These are phyloP conservation scores for Aspergillus sparsus DNA, from an alignment of 495 filamentous ascomycete genomes.

Conservation along the genomic window DNA sequence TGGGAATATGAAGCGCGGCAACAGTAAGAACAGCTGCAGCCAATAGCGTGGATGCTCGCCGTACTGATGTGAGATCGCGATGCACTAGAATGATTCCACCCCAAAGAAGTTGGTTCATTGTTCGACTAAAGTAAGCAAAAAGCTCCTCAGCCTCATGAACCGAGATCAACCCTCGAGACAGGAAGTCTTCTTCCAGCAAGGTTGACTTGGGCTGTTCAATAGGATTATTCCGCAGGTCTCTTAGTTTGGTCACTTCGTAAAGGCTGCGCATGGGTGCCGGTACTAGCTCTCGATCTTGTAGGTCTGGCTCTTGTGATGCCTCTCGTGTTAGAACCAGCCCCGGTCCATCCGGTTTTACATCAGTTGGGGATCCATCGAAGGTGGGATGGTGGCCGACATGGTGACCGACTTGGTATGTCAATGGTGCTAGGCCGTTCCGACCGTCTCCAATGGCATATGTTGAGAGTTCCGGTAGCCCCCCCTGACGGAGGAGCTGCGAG, in stretches of 20 bases:
- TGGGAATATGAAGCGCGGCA: conserved; percentile 54
- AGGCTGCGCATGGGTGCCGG: conserved; percentile 60
- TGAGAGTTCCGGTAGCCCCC: conserved; percentile 43
- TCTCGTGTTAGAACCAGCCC: conserved; percentile 50
- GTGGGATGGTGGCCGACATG: conserved; percentile 30
- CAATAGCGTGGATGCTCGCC: conserved; percentile 50
- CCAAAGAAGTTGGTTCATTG: conserved; percentile 58
- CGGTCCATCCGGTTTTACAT: conserved; percentile 33
- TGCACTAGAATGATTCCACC: conserved; percentile 57
- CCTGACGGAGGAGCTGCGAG: conserved; percentile 44
- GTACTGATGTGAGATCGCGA: conserved; percentile 49
- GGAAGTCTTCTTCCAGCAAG: conserved; percentile 54
- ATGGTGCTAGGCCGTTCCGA: conserved; percentile 36
- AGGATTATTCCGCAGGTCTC: conserved; percentile 50
- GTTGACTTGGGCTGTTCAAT: conserved; percentile 47
- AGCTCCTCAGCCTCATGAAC: conserved; percentile 53
- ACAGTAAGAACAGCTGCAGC: conserved; percentile 55
- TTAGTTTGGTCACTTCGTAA: conserved; percentile 61
- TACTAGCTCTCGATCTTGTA: conserved; percentile 50
- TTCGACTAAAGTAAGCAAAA: conserved; percentile 54
- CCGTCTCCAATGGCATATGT: conserved; percentile 37
- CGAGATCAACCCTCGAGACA: conserved; percentile 50
- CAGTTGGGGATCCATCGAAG: conserved; percentile 30
- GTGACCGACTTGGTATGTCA: conserved; percentile 32
- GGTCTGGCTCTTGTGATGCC: conserved; percentile 52